A percentile compares a stretch with the other conserved stretches of the same genome.
Conservation (phyloP, 106 monocot species). For the Dactylorhiza incarnata region DNA sequence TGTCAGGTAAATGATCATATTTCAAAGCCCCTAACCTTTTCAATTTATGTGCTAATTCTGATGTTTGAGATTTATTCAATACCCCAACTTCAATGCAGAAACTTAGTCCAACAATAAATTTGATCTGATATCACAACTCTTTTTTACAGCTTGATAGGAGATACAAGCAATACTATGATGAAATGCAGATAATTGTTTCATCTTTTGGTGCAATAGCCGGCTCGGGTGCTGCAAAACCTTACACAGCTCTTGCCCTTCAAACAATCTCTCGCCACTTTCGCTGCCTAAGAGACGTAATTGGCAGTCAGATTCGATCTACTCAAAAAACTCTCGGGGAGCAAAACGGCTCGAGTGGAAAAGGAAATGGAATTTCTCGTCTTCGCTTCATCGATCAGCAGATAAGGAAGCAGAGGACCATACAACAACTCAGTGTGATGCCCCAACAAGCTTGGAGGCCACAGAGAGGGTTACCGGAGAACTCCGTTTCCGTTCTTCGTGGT, state of each 20-base stretch:
- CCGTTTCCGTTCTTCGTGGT: slow-evolving; percentile 19
- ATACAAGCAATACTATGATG: slow-evolving; percentile 78
- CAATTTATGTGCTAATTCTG: too few relatives aligned
- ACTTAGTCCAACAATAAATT: neutral
- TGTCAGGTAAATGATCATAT: too few relatives aligned
- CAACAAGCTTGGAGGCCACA: slow-evolving; percentile 28
- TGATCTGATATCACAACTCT: neutral
- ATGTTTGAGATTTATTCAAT: too few relatives aligned
- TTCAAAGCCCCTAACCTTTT: too few relatives aligned
- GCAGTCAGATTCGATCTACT: slow-evolving; percentile 44
- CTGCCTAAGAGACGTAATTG: slow-evolving; percentile 75
- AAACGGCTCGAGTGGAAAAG: slow-evolving; percentile 18
- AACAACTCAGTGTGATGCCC: slow-evolving; percentile 19
- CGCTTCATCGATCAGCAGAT: slow-evolving; percentile 20
- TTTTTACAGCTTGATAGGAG: slow-evolving; percentile 66
- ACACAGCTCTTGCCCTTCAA: slow-evolving; percentile 76
- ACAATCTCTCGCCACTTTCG: slow-evolving; percentile 88
- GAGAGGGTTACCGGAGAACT: slow-evolving; percentile 15
- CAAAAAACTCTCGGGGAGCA: slow-evolving; percentile 16
- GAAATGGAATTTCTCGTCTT: slow-evolving; percentile 22
- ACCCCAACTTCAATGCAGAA: neutral
- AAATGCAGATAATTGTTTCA: slow-evolving; percentile 79
- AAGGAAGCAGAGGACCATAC: slow-evolving; percentile 22
- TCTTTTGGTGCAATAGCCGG: slow-evolving; percentile 80
- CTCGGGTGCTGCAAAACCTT: slow-evolving; percentile 60